These are phyloP conservation scores for Fusarium euwallaceae DNA, from an alignment of 2,329 filamentous ascomycete genomes.

Conservation along the genomic window DNA sequence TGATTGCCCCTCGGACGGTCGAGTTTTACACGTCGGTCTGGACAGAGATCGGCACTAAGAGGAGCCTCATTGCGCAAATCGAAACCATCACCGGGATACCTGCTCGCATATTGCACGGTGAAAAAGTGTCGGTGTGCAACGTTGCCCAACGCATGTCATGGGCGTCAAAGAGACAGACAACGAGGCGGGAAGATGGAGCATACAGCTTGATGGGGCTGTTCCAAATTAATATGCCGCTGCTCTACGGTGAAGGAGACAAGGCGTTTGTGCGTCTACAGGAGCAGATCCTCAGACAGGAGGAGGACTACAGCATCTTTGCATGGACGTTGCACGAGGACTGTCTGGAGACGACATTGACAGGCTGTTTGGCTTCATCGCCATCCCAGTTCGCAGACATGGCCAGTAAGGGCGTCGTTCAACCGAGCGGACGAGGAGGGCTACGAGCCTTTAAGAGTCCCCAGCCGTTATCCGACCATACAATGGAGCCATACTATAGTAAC, in stretches of 20 bases:
- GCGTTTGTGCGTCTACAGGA: slow-evolving; percentile 19
- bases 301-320: slow-evolving; percentile 26
- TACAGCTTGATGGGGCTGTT: slow-evolving; percentile 24
- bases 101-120: not conserved
- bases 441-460: not conserved
- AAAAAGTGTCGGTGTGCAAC: not conserved
- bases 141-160: slow-evolving; percentile 27
- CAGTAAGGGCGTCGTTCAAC: not conserved
- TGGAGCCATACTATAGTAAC: not conserved
- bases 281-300: slow-evolving; percentile 23
- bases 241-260: slow-evolving; percentile 21
- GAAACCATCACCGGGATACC: not conserved
- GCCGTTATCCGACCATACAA: not conserved
- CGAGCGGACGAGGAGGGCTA: not conserved
- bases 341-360: accelerated
- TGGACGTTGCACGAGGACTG: slow-evolving; percentile 3
- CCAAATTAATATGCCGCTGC: slow-evolving; percentile 23
- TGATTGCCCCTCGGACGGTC: slow-evolving; percentile 21
- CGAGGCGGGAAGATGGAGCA: slow-evolving; percentile 20
- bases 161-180: slow-evolving; percentile 23
- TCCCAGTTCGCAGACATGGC: not conserved
- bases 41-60: slow-evolving; percentile 20
- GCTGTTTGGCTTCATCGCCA: not conserved
- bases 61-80: not conserved
- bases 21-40: slow-evolving; percentile 16